Base-by-base conservation (phyloP, 805 yeast genomes). In the Wickerhamiella lipophila region DNA sequence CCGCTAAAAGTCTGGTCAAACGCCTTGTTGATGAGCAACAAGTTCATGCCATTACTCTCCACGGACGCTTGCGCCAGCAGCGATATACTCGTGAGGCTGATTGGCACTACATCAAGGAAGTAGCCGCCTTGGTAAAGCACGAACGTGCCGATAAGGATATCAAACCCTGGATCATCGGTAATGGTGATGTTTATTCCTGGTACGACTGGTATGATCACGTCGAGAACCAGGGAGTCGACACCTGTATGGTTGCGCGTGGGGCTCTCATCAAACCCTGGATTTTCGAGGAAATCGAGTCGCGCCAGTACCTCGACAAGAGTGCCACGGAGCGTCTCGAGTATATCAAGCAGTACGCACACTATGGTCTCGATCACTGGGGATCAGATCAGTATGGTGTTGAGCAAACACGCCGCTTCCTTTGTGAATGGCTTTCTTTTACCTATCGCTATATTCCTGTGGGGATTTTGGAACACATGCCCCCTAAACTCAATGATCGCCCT, bases 241-340 rank as follows among this genome's bases (percentile, higher is more conserved):
- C 92, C 26, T 94, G 87, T 15, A 92, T 94, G 96, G 85, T 92
- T 49, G 98, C 97, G 2, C 76, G 99, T 60, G 98, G 97, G 49
- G 97, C 97, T 1, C 74, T 92, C 55, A 88, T 92, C 63, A 92
- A 92, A 67, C 99, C 99, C 30, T 92, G 99, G 99, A 84, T 92
- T 46, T 92, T 89, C 58, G 96, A 92, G 68, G 99, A 92, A 67
- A 76, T 92, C 50, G 94, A 89, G 51, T 72, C 89, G 6, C 78
- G 79, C 58, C 97, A 92, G 65, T 79, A 86, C 63, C 66, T 92
- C 53, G 99, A 92, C 64, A 92, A 89, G 68, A 71, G 85, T 1
- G 80, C 95, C n/a, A 70, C 81, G 18, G 96, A 92, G 66, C 76
- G 99, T 64, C 74, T 92, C 50, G 94, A 80, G 32, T 76, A 81